A percentile compares a stretch with the other conserved stretches of the same genome.
Conservation (phyloP, 495 filamentous ascomycete genomes). For the Xylaria cubensis region DNA sequence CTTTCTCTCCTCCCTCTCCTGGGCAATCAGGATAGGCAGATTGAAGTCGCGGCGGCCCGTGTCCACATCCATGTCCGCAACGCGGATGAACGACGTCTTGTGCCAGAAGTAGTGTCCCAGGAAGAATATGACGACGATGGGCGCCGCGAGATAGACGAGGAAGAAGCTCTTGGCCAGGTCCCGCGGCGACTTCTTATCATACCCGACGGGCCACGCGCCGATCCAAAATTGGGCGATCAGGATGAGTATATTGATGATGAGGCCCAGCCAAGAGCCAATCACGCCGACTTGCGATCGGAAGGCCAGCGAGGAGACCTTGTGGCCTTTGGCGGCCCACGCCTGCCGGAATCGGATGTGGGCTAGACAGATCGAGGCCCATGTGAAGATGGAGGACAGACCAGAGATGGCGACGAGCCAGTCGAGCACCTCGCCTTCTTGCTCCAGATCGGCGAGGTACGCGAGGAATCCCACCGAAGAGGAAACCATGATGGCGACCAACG, state of each 20-base stretch:
- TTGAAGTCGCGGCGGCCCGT: conserved; percentile 92
- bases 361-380: conserved; percentile 89
- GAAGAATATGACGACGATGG: conserved; percentile 79
- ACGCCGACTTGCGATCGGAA: conserved; percentile 83
- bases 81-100: conserved; percentile 68
- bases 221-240: conserved; percentile 94
- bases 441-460: conserved; percentile 76
- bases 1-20: conserved; percentile 75
- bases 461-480: conserved; percentile 76
- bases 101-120: conserved; percentile 81
- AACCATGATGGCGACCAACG: conserved; percentile 73
- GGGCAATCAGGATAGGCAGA: conserved; percentile 71
- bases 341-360: conserved; percentile 90
- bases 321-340: conserved; percentile 75
- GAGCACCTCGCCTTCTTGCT: conserved; percentile 69
- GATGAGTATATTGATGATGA: conserved; percentile 80
- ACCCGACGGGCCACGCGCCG: conserved; percentile 78
- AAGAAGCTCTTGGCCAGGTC: conserved; percentile 73
- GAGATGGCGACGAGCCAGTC: conserved; percentile 90
- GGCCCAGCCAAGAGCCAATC: conserved; percentile 82
- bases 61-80: conserved; percentile 79
- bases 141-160: conserved; percentile 78
- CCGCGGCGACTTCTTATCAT: conserved; percentile 46
- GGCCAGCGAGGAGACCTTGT: conserved; percentile 74
- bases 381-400: conserved; percentile 88